Evolutionary conservation across 768 basidiomycete species (phyloP), one percentile per base, ranked within the genome.

Genomic region (Rhodosporidiobolus sp.): DNA sequence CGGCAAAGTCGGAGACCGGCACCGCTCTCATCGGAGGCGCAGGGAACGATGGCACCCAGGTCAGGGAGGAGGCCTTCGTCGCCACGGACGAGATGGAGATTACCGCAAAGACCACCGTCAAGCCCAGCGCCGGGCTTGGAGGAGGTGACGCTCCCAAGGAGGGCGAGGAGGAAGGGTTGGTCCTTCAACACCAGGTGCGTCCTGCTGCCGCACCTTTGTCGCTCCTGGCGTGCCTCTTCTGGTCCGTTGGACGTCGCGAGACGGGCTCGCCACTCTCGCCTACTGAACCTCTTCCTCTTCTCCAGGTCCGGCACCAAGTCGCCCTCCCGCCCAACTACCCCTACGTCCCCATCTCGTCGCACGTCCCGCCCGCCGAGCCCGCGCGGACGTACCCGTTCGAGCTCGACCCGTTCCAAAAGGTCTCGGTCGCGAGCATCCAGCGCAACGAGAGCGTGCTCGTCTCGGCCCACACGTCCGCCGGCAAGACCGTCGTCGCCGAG

Each of bases 401-500:
- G 57, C 86, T 99, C 63, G 96, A 99, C 83, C 95, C 96, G 26
- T 99, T 99, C 83, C 96, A 98, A 78, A 86, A 88, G 79, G 93
- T 98, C 56, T 94, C 95, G 4, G 88, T 98, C 14, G 86, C 91
- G 74, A 94, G 93, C 50, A 98, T 99, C 62, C 93, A 99, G 80
- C 86, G 96, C 50, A 95, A 96, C 80, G 96, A 99, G 83, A 93
- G 91, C 78, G 95, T 98, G 9, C 85, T 99, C 62, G 96, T 99
- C 24, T 97, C 95, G 32, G 96, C 96, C 0, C 96, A 99, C 83
- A 99, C 96, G 10, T 94, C 92, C 82, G 96, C 96, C 48, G 96
- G 96, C 79, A 99, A 99, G 83, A 99, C 96, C 4, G 96, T 98
- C 73, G 96, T 99, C 72, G 96, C 96, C 57, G 96, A 99, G 84